Evolutionary conservation across 106 monocot genomes (phyloP).

Genomic region (Agapanthus africanus): DNA sequence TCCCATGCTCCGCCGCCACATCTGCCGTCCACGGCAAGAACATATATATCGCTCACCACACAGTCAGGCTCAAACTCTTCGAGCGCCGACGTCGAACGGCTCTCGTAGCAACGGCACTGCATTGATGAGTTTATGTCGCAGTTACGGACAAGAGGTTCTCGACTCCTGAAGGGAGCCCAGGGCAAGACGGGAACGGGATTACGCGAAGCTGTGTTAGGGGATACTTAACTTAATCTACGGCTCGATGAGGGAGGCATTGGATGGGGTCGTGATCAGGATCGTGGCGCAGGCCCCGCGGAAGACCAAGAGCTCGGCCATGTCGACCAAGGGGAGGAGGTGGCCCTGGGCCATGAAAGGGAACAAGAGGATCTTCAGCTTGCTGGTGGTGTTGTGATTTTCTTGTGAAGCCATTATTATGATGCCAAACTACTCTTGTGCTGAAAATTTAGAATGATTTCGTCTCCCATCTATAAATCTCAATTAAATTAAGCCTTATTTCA

Average conservation of each 20-base stretch:
- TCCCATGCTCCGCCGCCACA: conserved; percentile 11
- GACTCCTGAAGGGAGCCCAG: conserved; percentile 12
- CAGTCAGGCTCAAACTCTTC: conserved; percentile 18
- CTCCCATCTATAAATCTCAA: no score
- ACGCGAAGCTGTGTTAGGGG: conserved; percentile 14
- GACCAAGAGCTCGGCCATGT: conserved; percentile 31
- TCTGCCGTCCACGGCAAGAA: conserved; percentile 30
- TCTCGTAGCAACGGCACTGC: conserved; percentile 1
- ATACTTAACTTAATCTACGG: conserved; percentile 1
- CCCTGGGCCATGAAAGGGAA: conserved; percentile 39
- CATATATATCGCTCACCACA: conserved; percentile 31
- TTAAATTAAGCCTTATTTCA: no score
- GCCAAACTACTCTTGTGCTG: no score
- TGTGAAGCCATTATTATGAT: no score
- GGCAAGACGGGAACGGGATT: conserved; percentile 13
- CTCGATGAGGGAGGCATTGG: background rate
- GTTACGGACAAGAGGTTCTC: conserved; percentile 17
- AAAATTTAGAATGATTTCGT: no score
- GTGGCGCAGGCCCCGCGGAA: conserved; percentile 19
- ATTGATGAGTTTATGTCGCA: conserved; percentile 1
- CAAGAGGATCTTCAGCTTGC: conserved; percentile 28
- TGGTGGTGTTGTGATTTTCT: no score
- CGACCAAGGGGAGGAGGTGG: conserved; percentile 37
- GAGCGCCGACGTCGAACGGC: conserved; percentile 11
- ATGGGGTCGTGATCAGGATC: conserved; percentile 25